Conservation (phyloP, 495 filamentous ascomycete species). For the Acidiella bohemica region DNA sequence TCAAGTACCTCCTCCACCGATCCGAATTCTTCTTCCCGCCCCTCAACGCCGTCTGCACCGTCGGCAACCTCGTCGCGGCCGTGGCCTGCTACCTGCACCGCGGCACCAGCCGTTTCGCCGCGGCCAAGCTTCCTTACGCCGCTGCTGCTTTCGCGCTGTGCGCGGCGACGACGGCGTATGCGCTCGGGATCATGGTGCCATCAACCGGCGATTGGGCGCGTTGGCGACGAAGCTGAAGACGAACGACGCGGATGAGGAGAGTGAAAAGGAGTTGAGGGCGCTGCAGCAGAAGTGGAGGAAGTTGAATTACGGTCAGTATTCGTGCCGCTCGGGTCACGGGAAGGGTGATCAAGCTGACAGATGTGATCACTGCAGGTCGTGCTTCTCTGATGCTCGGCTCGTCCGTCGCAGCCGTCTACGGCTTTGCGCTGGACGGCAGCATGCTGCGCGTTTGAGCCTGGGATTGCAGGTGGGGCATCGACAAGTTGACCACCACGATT, state of each 20-base stretch:
- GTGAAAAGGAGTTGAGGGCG: constrained; percentile 13
- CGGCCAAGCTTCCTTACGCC: constrained; percentile 8
- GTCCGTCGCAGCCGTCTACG: constrained; percentile 10
- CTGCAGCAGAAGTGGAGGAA: constrained; percentile 15
- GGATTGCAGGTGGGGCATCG: too few relatives aligned
- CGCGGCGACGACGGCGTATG: constrained; percentile 14
- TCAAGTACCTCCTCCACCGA: constrained; percentile 14
- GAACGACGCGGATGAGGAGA: constrained; percentile 7
- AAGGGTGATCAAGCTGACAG: background rate
- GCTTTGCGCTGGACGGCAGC: constrained; percentile 1
- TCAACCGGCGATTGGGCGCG: constrained; percentile 14
- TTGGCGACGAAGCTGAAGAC: constrained; percentile 9
- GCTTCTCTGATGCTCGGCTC: constrained; percentile 17
- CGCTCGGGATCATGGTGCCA: constrained; percentile 18
- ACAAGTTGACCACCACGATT: too few relatives aligned
- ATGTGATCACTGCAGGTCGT: constrained; percentile 4
- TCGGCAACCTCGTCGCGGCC: constrained; percentile 15
- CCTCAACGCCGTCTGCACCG: constrained; percentile 14
- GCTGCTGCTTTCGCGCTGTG: background rate
- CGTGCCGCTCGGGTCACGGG: too few relatives aligned
- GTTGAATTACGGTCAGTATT: constrained; percentile 18
- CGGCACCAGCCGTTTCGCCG: background rate
- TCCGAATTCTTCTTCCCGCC: constrained; percentile 18
- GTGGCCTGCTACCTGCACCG: constrained; percentile 10
- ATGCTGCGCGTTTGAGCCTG: background rate